These are phyloP conservation scores for Chrysophaeum taylorii DNA, from an alignment of 352 stramenopile genomes.

Conservation along the genomic window DNA sequence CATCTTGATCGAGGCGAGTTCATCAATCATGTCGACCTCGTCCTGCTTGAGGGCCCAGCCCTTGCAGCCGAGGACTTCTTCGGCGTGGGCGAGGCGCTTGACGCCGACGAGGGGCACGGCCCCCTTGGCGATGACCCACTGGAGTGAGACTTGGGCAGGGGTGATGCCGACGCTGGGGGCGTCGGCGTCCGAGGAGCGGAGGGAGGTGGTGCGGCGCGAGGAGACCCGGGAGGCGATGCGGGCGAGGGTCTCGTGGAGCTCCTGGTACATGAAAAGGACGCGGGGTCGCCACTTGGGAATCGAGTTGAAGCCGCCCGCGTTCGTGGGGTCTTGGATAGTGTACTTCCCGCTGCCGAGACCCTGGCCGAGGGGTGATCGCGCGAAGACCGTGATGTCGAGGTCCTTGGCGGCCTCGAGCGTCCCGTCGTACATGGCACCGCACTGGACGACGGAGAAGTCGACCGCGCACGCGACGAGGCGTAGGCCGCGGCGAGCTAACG, in stretches of 20 bases:
- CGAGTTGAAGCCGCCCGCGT: not conserved
- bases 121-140: conserved; percentile 54
- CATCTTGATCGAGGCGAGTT: too few species aligned
- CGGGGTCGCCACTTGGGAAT: not conserved
- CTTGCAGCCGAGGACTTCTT: conserved; percentile 47
- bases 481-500: not conserved
- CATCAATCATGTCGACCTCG: conserved; percentile 49
- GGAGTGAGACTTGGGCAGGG: conserved; percentile 49
- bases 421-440: not conserved
- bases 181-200: not conserved
- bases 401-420: conserved; percentile 6
- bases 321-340: not conserved
- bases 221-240: not conserved
- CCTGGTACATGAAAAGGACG: not conserved
- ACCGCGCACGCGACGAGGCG: not conserved
- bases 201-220: not conserved
- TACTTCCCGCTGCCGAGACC: not conserved
- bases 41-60: conserved; percentile 49
- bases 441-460: not conserved
- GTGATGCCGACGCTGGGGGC: conserved; percentile 25
- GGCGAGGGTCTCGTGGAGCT: not conserved
- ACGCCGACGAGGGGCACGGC: conserved; percentile 46
- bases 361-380: not conserved
- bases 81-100: conserved; percentile 39
- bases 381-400: not conserved